Evolutionary conservation across 2,329 filamentous ascomycete species (phyloP), one percentile per base, ranked within the genome.

Genomic region (Karstenula rhodostoma): DNA sequence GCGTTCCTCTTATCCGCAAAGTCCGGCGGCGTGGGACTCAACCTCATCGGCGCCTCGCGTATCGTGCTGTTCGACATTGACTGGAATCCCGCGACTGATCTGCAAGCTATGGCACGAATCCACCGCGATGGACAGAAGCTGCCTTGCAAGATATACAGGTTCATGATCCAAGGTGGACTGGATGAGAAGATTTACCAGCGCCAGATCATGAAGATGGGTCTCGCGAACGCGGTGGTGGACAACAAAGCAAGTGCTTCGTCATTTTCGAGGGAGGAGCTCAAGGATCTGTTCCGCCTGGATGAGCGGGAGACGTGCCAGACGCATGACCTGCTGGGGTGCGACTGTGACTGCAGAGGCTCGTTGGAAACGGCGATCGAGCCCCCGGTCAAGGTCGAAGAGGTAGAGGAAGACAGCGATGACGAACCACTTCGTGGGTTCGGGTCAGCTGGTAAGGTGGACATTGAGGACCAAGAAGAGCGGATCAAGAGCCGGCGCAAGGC

Each of bases 121-220:
- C 89, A 92, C 71, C 85, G 90, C 51, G 89, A 91, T 67, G 90
- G 90, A 0, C 90, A 92, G 72, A 90, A 88, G 72, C 78, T 82
- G 12, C 86, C 85, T 3, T 90, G 89, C 63, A 86, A 86, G 57
- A 90, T 92, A 60, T 92, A 92, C 68, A 83, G 90, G 6, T 82
- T 92, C 58, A 72, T 92, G 13, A 86, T 89, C 4, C 86, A 89
- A 59, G 89, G 89, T 9, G 87, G 86, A 4, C 80, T 92, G 19
- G 90, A 92, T 64, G 89, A 92, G 77, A 91, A 90, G 76, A 92
- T 92, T 59, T 92, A 87, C 78, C 89, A 92, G 73, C 82, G 90
- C 9, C 90, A 92, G 72, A 81, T 91, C 40, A 90, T 87, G 56
- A 92, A 92, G 74, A 84, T 87, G 66, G 89, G 89, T 1, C 80